Base-by-base conservation (phyloP, 192 early-diverging fungal genomes). In the Coemansia sp. region DNA sequence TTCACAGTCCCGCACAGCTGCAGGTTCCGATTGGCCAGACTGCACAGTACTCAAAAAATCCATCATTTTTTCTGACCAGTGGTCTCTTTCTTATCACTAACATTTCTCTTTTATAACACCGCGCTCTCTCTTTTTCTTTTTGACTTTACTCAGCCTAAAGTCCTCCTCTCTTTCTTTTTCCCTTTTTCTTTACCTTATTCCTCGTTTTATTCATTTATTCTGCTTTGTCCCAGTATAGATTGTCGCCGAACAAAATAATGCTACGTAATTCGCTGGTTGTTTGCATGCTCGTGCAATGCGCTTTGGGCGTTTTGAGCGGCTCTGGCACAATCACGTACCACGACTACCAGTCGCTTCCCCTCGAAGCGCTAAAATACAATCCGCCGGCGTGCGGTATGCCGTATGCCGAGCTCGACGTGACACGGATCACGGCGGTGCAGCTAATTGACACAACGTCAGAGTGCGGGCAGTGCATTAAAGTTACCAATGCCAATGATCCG, bases 361-460 rank as follows among this genome's bases (percentile, higher is more conserved):
- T 71, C 0, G 58, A 54, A 13, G 58, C 57, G 9, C 61, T 85
- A 3, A 56, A 55, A 13, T 70, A 64, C 48, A 86, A 83, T 62
- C 85, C 85, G 10, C 83, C 83, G 4, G 74, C 75, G 12, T 86
- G 85, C 58, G 85, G 85, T 24, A 85, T 85, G 78, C 77, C 85
- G 1, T 86, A 83, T 27, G 74, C 66, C 1, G 49, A 74, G 41
- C 68, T 86, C 20, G 77, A 86, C 54, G 16, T 85, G 9, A 69
- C 78, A 12, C 71, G 84, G 10, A 85, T 86, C 53, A 86, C 85
- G 2, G 85, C 85, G 1, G 82, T 82, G 16, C 75, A 78, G 52
- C 48, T 58, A 0, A 71, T 86, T 65, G 59, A 82, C 54, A 76
- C 57, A 23, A 59, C 57, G 16, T 65, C 70, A 2, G 77, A 78